These are phyloP conservation scores for Neonectria hederae DNA, from an alignment of 2,329 filamentous ascomycete species.

Conservation along the genomic window DNA sequence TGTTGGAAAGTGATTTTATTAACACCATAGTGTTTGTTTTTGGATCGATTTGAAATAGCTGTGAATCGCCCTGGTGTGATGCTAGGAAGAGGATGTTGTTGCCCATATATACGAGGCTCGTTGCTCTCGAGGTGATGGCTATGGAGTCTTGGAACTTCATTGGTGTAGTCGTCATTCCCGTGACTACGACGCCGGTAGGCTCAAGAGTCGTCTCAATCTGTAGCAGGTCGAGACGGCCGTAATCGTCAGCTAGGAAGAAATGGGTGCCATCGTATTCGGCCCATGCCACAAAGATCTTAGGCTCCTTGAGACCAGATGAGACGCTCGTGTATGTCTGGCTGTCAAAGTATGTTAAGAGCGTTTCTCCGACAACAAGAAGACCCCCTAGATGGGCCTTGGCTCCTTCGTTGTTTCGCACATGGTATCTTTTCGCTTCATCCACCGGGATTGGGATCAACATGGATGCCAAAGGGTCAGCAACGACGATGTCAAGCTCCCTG, in stretches of 20 bases:
- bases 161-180: constrained; percentile 73
- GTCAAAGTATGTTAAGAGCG: constrained; percentile 85
- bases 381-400: constrained; percentile 72
- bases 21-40: constrained; percentile 63
- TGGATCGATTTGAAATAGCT: constrained; percentile 72
- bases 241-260: constrained; percentile 93
- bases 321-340: constrained; percentile 75
- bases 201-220: constrained; percentile 77
- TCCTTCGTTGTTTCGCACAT: constrained; percentile 63
- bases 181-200: constrained; percentile 72
- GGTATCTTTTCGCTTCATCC: constrained; percentile 67
- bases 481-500: constrained; percentile 62
- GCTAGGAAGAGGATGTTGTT: constrained; percentile 82
- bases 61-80: constrained; percentile 92
- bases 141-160: constrained; percentile 43
- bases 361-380: constrained; percentile 80
- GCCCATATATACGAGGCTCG: constrained; percentile 80
- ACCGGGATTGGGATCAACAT: constrained; percentile 71
- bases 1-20: constrained; percentile 76
- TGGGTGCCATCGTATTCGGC: constrained; percentile 81
- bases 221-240: constrained; percentile 85
- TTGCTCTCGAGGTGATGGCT: constrained; percentile 74
- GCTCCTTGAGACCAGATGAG: constrained; percentile 72
- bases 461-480: constrained; percentile 64
- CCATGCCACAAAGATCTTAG: constrained; percentile 93